These are phyloP conservation scores for Anisodus acutangulus DNA, from an alignment of 257 asterid genomes.

Conservation along the genomic window DNA sequence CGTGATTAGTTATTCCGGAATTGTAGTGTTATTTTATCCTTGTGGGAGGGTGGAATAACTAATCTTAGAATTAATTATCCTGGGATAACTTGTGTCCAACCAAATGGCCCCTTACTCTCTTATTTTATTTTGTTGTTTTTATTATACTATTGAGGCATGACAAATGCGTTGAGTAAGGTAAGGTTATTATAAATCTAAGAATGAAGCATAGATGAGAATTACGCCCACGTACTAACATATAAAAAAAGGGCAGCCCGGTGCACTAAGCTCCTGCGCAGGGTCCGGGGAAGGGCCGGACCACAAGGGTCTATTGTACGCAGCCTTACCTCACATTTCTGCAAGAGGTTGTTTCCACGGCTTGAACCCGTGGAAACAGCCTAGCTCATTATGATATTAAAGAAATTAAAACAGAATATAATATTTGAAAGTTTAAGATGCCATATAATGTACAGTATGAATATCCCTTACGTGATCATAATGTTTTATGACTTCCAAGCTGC, in stretches of 20 bases:
- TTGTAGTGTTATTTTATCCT: too few species aligned
- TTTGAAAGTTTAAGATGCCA: not conserved
- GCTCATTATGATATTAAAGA: conserved; percentile 5
- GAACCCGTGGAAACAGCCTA: too few species aligned
- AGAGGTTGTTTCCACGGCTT: too few species aligned
- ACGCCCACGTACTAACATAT: not conserved
- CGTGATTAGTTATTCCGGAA: too few species aligned
- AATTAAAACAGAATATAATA: not conserved
- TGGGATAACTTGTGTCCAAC: too few species aligned
- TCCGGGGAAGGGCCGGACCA: too few species aligned
- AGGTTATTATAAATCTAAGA: not conserved
- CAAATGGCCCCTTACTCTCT: not conserved
- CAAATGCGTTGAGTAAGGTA: not conserved
- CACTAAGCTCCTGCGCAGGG: too few species aligned
- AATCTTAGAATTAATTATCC: too few species aligned
- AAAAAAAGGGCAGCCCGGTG: too few species aligned
- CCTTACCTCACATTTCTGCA: too few species aligned
- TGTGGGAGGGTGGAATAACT: too few species aligned
- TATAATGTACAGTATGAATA: not conserved
- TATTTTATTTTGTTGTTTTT: not conserved
- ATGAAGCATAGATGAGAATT: not conserved
- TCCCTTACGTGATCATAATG: not conserved
- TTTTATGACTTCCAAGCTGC: not conserved
- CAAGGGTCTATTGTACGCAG: too few species aligned
- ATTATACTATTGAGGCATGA: not conserved